A percentile compares a stretch with the other conserved stretches of the same genome.
Evolutionary conservation across 83 land plant genomes (phyloP).

Genomic region (Isoetes engelmannii): DNA sequence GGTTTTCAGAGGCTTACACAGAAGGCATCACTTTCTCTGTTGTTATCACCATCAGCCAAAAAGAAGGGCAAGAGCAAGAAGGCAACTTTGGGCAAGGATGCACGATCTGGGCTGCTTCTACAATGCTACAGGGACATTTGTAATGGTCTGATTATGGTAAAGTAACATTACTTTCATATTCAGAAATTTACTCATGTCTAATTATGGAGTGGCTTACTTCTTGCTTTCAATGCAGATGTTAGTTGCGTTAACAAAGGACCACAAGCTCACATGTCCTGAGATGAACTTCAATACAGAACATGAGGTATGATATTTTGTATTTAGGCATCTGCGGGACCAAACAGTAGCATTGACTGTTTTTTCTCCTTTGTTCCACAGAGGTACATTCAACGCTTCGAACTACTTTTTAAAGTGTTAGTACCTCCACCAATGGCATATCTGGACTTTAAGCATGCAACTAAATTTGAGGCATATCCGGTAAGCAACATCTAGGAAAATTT

Average conservation of each 20-base stretch:
- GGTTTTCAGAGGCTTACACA: slow-evolving; percentile 49
- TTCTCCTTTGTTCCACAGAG: slow-evolving; percentile 37
- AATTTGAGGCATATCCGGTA: slow-evolving; percentile 46
- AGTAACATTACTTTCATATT: background rate
- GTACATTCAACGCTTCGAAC: slow-evolving; percentile 85
- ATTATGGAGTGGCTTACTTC: background rate
- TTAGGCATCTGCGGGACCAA: too few species aligned
- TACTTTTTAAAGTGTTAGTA: slow-evolving; percentile 63
- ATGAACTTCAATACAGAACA: slow-evolving; percentile 69
- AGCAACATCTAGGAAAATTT: slow-evolving; percentile 1
- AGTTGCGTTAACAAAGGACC: slow-evolving; percentile 64
- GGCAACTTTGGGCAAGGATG: slow-evolving; percentile 1
- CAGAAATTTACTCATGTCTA: background rate
- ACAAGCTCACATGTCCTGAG: slow-evolving; percentile 32
- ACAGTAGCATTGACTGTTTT: background rate
- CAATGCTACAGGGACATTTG: slow-evolving; percentile 70
- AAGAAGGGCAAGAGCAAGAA: slow-evolving; percentile 82
- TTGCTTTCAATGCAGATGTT: slow-evolving; percentile 52
- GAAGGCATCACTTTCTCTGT: slow-evolving; percentile 53
- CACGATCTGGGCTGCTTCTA: slow-evolving; percentile 32
- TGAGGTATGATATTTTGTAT: slow-evolving; percentile 48
- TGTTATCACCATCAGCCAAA: slow-evolving; percentile 65
- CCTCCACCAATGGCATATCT: slow-evolving; percentile 67
- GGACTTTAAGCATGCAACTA: slow-evolving; percentile 57
- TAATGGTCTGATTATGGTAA: slow-evolving; percentile 82